Conservation (phyloP, 2,329 filamentous ascomycete genomes). For the Penicillium concentricum region DNA sequence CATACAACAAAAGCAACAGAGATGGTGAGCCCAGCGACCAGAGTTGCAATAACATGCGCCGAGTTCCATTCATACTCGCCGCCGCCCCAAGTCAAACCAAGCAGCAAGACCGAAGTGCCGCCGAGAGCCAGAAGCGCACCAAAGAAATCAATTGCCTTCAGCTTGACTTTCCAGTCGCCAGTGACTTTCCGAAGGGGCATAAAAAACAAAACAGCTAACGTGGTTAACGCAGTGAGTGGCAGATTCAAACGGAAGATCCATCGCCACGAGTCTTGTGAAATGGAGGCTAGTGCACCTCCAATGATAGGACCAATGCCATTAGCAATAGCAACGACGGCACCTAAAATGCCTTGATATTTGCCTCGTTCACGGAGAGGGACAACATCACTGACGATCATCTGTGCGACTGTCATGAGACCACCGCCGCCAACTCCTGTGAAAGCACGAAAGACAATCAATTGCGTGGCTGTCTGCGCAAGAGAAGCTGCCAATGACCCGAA, state of each 20-base stretch:
- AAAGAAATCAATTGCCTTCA: conserved; percentile 53
- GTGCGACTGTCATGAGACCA: conserved; percentile 57
- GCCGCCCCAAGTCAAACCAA: conserved; percentile 60
- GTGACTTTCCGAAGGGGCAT: conserved; percentile 58
- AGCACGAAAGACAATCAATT: conserved; percentile 61
- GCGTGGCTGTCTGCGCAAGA: conserved; percentile 54
- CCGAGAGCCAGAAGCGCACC: conserved; percentile 50
- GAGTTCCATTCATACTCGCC: conserved; percentile 59
- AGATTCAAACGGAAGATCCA: conserved; percentile 58
- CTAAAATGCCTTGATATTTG: conserved; percentile 58
- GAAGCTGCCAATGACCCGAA: conserved; percentile 60
- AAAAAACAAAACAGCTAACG: conserved; percentile 51
- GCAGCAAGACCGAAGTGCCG: conserved; percentile 47
- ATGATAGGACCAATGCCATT: conserved; percentile 58
- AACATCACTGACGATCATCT: conserved; percentile 63
- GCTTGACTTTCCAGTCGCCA: conserved; percentile 53
- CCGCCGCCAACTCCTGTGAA: conserved; percentile 61
- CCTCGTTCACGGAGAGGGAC: conserved; percentile 59
- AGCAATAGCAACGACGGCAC: conserved; percentile 53
- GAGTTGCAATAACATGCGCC: conserved; percentile 53
- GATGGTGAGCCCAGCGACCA: conserved; percentile 50
- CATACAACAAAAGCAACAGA: conserved; percentile 31
- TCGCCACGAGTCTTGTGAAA: conserved; percentile 48
- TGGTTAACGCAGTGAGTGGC: conserved; percentile 52
- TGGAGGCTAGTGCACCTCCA: conserved; percentile 52